Evolutionary conservation across 306 rosid species (phyloP).

Genomic region (Luffa aegyptiaca): DNA sequence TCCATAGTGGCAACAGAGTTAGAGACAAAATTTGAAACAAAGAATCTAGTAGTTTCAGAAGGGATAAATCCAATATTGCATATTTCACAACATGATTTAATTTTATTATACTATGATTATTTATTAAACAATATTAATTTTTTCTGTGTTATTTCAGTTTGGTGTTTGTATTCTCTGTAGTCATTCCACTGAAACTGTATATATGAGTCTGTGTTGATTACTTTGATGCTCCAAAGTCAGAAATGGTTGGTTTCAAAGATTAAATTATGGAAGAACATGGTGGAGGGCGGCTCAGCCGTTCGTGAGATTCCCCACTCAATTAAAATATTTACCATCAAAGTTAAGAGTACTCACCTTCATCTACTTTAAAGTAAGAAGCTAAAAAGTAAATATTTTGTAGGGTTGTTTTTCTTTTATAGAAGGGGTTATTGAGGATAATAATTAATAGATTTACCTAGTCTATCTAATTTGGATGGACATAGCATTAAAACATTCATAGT

Average conservation of each 20-base stretch:
- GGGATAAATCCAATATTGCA: constrained; percentile 1
- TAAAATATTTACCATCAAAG: not conserved
- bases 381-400: not conserved
- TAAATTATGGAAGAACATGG: not conserved
- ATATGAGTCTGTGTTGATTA: not conserved
- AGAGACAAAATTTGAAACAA: not conserved
- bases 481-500: not conserved
- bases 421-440: not conserved
- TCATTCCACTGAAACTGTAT: not conserved
- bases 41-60: not conserved
- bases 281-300: not conserved
- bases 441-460: not conserved
- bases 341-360: not conserved
- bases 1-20: not conserved
- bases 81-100: not conserved
- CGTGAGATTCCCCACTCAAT: constrained; percentile 2
- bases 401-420: not conserved
- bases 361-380: not conserved
- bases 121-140: not conserved
- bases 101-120: not conserved
- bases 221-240: not conserved
- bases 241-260: not conserved
- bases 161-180: not conserved
- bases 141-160: not conserved
- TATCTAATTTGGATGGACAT: not conserved